phyloP scores from a whole-genome alignment of 2,329 filamentous ascomycete genomes.

The Macrophomina pseudophaseolina region DNA sequence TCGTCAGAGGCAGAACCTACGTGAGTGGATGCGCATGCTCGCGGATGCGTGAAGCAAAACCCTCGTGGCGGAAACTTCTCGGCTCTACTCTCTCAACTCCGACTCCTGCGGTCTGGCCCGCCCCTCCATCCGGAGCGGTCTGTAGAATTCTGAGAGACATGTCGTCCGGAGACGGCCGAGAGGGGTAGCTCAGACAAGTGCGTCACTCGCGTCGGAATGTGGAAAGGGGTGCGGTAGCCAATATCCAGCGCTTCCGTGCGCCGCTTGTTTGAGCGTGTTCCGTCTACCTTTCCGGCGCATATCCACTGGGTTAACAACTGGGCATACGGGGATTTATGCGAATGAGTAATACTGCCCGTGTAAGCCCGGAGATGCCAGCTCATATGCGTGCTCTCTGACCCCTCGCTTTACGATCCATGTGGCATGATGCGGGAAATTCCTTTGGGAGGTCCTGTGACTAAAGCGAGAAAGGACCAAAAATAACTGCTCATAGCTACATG shows the following conservation, averaged over 20 bases:
- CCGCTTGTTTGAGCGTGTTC: background rate
- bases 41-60: background rate
- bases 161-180: background rate
- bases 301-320: too few species aligned
- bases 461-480: background rate
- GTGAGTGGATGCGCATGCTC: background rate
- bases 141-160: background rate
- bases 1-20: background rate
- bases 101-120: background rate
- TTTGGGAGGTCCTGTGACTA: background rate
- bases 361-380: background rate
- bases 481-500: background rate
- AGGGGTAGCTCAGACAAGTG: background rate
- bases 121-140: background rate
- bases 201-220: background rate
- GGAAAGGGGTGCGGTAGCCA: background rate
- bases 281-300: too few species aligned
- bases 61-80: background rate
- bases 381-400: background rate
- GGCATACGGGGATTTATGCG: background rate
- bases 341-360: background rate
- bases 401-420: background rate
- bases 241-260: background rate
- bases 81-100: background rate
- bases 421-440: slow-evolving; percentile 11